Evolutionary conservation across 2,329 filamentous ascomycete genomes (phyloP).

Genomic region (Microsporum ferrugineum): DNA sequence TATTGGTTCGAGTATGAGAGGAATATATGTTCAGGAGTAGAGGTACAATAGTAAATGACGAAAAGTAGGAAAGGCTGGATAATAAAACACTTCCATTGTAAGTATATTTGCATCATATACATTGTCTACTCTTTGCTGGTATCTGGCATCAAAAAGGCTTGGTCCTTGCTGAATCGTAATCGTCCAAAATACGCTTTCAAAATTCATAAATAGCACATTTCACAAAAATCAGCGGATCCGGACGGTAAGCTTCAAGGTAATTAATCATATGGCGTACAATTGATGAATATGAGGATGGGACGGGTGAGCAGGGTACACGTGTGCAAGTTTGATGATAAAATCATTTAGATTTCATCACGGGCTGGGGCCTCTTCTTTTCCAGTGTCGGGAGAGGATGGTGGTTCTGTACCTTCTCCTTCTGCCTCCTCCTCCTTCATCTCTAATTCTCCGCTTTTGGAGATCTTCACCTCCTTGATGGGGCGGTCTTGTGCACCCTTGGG

Average conservation of each 20-base stretch:
- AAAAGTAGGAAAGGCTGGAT: neutral
- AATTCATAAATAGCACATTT: neutral
- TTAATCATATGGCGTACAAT: constrained; percentile 13
- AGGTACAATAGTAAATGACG: neutral
- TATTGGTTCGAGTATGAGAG: neutral
- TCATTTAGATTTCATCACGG: constrained; percentile 1
- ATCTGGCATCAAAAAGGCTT: neutral
- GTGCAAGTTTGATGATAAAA: neutral
- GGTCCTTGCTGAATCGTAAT: neutral
- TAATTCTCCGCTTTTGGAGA: constrained; percentile 55
- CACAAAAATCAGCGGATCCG: constrained; percentile 2
- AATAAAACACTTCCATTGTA: neutral
- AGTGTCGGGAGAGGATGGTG: constrained; percentile 35
- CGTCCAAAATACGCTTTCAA: neutral
- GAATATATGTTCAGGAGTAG: neutral
- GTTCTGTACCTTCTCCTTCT: constrained; percentile 39
- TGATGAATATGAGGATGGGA: constrained; percentile 7
- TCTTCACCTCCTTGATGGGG: constrained; percentile 49
- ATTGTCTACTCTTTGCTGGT: neutral
- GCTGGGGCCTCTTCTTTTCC: neutral
- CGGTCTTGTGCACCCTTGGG: constrained; percentile 47
- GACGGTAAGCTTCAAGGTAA: neutral
- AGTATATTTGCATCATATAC: neutral
- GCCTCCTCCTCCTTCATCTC: constrained; percentile 55
- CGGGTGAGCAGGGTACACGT: neutral